Conservation (phyloP, 129 eudicot genomes). For the Logfia minima region DNA sequence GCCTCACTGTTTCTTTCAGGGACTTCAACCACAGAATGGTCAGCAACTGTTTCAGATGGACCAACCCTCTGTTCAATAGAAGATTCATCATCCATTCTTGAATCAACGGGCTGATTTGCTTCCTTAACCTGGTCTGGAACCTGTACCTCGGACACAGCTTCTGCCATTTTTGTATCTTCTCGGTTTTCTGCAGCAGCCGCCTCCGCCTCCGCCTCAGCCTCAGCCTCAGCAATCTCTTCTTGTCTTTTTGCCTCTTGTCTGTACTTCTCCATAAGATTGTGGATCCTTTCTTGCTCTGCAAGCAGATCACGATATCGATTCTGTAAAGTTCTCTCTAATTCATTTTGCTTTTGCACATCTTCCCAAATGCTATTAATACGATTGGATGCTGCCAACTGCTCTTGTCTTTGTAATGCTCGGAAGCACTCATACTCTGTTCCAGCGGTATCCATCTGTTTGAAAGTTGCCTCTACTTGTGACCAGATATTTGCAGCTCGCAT, state of each 20-base stretch:
- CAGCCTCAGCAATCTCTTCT: slow-evolving; percentile 44
- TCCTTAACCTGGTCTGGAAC: slow-evolving; percentile 19
- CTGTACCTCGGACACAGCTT: slow-evolving; percentile 14
- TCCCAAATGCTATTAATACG: slow-evolving; percentile 84
- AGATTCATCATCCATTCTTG: slow-evolving; percentile 8
- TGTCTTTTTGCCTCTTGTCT: slow-evolving; percentile 45
- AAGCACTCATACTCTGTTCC: slow-evolving; percentile 93
- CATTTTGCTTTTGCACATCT: slow-evolving; percentile 94
- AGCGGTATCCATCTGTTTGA: slow-evolving; percentile 93
- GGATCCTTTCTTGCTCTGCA: slow-evolving; percentile 59
- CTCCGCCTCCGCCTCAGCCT: slow-evolving; percentile 20
- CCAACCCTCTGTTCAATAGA: neutral
- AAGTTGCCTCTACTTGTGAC: slow-evolving; percentile 80
- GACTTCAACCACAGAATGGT: slow-evolving; percentile 17
- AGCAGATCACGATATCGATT: slow-evolving; percentile 67
- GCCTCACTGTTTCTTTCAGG: slow-evolving; percentile 23
- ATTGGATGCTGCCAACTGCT: slow-evolving; percentile 67
- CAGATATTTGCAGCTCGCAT: slow-evolving; percentile 72
- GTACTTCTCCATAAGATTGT: slow-evolving; percentile 46
- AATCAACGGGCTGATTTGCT: slow-evolving; percentile 19
- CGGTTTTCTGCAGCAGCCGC: slow-evolving; percentile 10
- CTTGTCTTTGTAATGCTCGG: slow-evolving; percentile 80
- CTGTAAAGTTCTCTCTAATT: slow-evolving; percentile 71
- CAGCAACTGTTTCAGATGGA: neutral
- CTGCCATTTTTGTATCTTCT: slow-evolving; percentile 22